A percentile compares a stretch with the other conserved stretches of the same genome.
Conservation (phyloP, 192 early-diverging fungal genomes). For the Coemansia sp. region DNA sequence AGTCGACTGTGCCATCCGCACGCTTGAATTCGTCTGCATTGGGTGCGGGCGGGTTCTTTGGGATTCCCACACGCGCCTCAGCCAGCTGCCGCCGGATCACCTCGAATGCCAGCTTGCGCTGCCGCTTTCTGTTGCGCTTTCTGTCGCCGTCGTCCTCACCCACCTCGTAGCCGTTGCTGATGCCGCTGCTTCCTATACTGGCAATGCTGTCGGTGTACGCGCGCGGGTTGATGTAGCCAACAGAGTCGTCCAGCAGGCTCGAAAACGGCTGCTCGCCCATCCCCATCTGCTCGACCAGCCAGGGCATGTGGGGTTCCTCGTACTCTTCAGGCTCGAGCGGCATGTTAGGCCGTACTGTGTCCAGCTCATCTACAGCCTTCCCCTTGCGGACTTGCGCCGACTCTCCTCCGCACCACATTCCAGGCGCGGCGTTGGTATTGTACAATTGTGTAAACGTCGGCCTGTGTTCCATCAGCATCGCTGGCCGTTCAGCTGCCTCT, state of each 20-base stretch:
- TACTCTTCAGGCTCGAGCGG: constrained; percentile 53
- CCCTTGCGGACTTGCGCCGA: background rate
- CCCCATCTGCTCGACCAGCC: constrained; percentile 51
- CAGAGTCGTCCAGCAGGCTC: constrained; percentile 37
- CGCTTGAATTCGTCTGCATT: constrained; percentile 20
- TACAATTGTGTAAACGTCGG: constrained; percentile 46
- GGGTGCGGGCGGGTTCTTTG: constrained; percentile 30
- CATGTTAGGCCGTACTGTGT: constrained; percentile 29
- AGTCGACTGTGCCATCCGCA: constrained; percentile 46
- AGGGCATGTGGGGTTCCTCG: constrained; percentile 24
- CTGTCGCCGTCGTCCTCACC: constrained; percentile 3
- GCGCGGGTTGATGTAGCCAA: constrained; percentile 19
- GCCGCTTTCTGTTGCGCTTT: constrained; percentile 18
- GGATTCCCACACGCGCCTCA: constrained; percentile 54
- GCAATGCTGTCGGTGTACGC: constrained; percentile 11
- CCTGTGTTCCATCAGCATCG: constrained; percentile 5
- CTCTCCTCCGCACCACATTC: constrained; percentile 29
- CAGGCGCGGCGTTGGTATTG: constrained; percentile 30
- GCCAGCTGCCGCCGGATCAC: constrained; percentile 42
- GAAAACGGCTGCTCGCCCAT: constrained; percentile 53
- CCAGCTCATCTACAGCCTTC: background rate
- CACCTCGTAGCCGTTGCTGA: background rate
- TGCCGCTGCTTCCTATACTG: constrained; percentile 5
- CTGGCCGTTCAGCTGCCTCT: constrained; percentile 7
- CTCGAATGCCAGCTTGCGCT: constrained; percentile 46